Evolutionary conservation across 2,329 filamentous ascomycete genomes (phyloP), one percentile per base, ranked within the genome.

Genomic region (Claviceps fusiformis): DNA sequence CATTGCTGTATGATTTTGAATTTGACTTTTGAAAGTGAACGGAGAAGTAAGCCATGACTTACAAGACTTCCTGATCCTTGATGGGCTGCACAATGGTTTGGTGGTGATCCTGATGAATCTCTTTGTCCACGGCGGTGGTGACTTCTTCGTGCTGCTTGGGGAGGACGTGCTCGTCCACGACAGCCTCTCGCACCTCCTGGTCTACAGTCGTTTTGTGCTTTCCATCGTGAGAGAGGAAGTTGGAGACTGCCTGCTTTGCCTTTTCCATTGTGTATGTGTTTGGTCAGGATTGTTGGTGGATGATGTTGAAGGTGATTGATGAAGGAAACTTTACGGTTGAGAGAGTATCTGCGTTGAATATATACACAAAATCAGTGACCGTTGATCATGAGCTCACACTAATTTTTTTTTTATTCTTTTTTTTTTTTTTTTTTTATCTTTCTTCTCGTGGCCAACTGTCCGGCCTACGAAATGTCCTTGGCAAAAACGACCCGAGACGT

Each of bases 171-270:
- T 87, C 83, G 19, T 85, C 74, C 5, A 75, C 74, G 3, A 87
- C 76, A 13, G 79, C 77, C 0, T 79, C 77, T 45, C 79, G 76
- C 46, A 86, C 76, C 9, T 75, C 76, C 68, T 87, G 81, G 58
- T 87, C 79, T 4, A 89, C 81, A 15, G 79, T 83, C n/a, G 85
- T 88, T 63, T 85, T 80, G 62, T 86, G 77, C 59, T 86, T 79
- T 56, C 83, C 83, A 55, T 80, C 73, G 61, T 77, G 76, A 65
- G 68, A 72, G 61, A 85, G 75, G 71, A 87, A 83, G 64, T 77
- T 76, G 50, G 71, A 70, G 62, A 87, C 76, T 57, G 78, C 79
- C 63, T 75, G 72, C 73, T 83, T 86, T 44, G 83, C 81, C 65
- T 80, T 81, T 17, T 86, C 76, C 82, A 86, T 84, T 61, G 4